A percentile compares a stretch with the other conserved stretches of the same genome.
phyloP scores from a whole-genome alignment of 2,329 filamentous ascomycete genomes.

The Pseudofabraea citricarpa region DNA sequence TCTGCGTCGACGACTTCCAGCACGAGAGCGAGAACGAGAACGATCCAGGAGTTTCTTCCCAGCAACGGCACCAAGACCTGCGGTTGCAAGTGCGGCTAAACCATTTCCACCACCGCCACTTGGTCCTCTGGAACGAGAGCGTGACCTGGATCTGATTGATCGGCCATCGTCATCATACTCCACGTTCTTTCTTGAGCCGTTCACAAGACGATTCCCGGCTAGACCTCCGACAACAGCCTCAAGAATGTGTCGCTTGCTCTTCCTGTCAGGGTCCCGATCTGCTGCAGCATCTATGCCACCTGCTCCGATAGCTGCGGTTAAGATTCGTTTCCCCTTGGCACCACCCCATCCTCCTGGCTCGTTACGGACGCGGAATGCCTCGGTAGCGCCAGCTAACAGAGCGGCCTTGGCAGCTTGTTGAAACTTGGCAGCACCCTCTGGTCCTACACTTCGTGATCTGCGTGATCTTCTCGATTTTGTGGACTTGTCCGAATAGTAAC shows the following conservation, averaged over 20 bases:
- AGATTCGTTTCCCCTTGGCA: slow-evolving; percentile 84
- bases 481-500: slow-evolving; percentile 40
- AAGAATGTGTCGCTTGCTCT: slow-evolving; percentile 78
- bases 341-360: slow-evolving; percentile 87
- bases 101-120: slow-evolving; percentile 40
- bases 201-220: slow-evolving; percentile 78
- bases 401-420: slow-evolving; percentile 90
- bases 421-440: slow-evolving; percentile 53
- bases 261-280: slow-evolving; percentile 59
- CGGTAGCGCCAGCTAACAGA: slow-evolving; percentile 81
- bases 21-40: slow-evolving; percentile 43
- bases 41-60: slow-evolving; percentile 54
- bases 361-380: slow-evolving; percentile 87
- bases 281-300: slow-evolving; percentile 78
- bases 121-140: slow-evolving; percentile 51
- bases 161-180: slow-evolving; percentile 39
- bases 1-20: slow-evolving; percentile 22
- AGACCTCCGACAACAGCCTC: slow-evolving; percentile 88
- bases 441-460: slow-evolving; percentile 44
- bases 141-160: slow-evolving; percentile 60
- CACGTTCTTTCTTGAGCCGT: slow-evolving; percentile 67
- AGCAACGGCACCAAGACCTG: slow-evolving; percentile 54
- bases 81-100: slow-evolving; percentile 59
- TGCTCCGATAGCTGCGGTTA: slow-evolving; percentile 82
- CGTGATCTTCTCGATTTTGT: slow-evolving; percentile 39